Evolutionary conservation across 2,329 filamentous ascomycete genomes (phyloP), one percentile per base, ranked within the genome.

Genomic region (Arthrinium puccinioides): DNA sequence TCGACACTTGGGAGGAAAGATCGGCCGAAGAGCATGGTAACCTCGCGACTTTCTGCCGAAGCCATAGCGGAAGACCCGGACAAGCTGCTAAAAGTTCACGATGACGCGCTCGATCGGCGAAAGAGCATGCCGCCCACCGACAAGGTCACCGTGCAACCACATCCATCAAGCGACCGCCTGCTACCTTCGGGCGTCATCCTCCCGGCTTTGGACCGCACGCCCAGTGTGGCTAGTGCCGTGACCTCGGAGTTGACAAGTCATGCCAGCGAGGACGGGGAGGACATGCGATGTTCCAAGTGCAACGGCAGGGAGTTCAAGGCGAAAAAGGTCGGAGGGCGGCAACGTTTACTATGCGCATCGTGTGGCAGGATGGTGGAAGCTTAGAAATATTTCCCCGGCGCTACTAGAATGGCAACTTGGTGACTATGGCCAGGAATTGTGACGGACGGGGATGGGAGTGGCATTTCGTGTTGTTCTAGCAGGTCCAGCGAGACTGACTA

Each of bases 281-380:
- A 67, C 24, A 56, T 74, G 45, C 66, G 57, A 18, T 85, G 82
- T 49, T 61, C 64, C 16, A 69, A 67, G 42, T 87, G 82, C 50
- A 70, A 71, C 5, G 69, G 74, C 2, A 70, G 60, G 15, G 76
- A 79, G 42, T 87, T 87, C 46, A 75, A 75, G 45, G 73, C 74
- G 2, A 76, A 70, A 46, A 75, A 70, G 42, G 61, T 69, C 4
- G 68, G 64, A 20, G 70, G 69, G 7, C 65, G 63, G 36, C 74
- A 77, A 52, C 67, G 66, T 42, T 57, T 84, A 45, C 67, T 79
- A n/a, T 86, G 82, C 55, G 70, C 70, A 24, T 68, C 64, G 31
- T 86, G 70, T 44, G 69, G 69, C 4, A 41, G 54, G 4, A 47
- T 47, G 29, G 40, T 43, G 18, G 44, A 45, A 24, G 36, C 39